Percentiles rank a stretch among this genome's conserved stretches.
Conservation (phyloP, 1,139 yeast species). For the Ashbya aceris region DNA sequence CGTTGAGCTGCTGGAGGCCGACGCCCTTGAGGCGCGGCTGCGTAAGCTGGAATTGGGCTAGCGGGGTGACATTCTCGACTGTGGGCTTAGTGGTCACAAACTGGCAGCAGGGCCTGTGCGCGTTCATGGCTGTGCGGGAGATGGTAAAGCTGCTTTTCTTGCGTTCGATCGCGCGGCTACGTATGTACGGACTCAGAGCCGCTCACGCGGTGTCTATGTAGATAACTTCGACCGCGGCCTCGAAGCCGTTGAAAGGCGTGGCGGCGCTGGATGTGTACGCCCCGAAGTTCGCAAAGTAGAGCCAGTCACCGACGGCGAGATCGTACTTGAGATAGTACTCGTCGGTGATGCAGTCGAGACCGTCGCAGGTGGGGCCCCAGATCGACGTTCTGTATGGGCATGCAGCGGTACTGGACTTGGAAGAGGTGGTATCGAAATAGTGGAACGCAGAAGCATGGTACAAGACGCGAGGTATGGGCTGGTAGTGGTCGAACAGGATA, state of each 20-base stretch:
- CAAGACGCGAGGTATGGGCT: slow-evolving; percentile 60
- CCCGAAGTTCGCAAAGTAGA: slow-evolving; percentile 74
- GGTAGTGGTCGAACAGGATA: slow-evolving; percentile 84
- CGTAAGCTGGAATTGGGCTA: slow-evolving; percentile 21
- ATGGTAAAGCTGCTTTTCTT: neutral
- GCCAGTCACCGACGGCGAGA: slow-evolving; percentile 83
- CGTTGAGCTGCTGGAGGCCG: slow-evolving; percentile 16
- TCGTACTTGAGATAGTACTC: slow-evolving; percentile 46
- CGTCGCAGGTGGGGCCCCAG: slow-evolving; percentile 99
- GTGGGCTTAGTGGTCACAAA: slow-evolving; percentile 28
- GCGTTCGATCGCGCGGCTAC: neutral
- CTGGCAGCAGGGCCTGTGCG: slow-evolving; percentile 10
- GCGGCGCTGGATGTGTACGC: slow-evolving; percentile 94
- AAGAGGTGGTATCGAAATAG: slow-evolving; percentile 31
- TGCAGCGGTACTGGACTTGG: slow-evolving; percentile 9
- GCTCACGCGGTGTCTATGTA: slow-evolving; percentile 45
- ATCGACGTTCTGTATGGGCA: slow-evolving; percentile 45
- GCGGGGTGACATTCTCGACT: slow-evolving; percentile 31
- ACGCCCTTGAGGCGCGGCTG: slow-evolving; percentile 27
- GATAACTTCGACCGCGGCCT: slow-evolving; percentile 47
- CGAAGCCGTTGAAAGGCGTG: slow-evolving; percentile 82
- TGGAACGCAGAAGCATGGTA: slow-evolving; percentile 43
- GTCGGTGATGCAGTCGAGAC: slow-evolving; percentile 72
- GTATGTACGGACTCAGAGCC: neutral
- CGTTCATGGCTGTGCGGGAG: neutral